phyloP scores from a whole-genome alignment of 2,329 filamentous ascomycete species.

The Periconia digitata region DNA sequence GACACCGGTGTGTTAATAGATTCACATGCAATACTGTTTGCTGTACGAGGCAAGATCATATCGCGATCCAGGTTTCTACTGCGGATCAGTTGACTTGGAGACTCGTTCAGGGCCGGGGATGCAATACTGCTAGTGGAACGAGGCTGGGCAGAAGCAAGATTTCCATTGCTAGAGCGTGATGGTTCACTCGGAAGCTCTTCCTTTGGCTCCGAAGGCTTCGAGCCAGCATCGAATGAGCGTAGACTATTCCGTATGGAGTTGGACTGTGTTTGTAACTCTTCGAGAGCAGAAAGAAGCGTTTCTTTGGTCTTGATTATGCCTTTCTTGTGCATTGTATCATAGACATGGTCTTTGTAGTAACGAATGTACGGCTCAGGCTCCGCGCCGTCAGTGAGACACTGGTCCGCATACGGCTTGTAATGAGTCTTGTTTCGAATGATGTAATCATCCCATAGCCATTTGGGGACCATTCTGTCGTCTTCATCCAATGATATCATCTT shows the following conservation, averaged over 20 bases:
- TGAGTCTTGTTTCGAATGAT: constrained; percentile 38
- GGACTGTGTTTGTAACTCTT: constrained; percentile 18
- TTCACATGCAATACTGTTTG: background rate
- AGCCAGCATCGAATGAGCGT: background rate
- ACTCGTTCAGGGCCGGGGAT: too few relatives aligned
- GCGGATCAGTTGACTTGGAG: too few relatives aligned
- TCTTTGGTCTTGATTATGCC: constrained; percentile 21
- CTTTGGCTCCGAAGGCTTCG: background rate
- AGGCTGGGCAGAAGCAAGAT: too few relatives aligned
- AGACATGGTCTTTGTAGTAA: constrained; percentile 39
- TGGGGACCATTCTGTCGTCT: constrained; percentile 37
- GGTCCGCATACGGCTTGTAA: constrained; percentile 27
- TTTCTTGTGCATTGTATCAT: constrained; percentile 26
- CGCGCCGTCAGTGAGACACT: constrained; percentile 26
- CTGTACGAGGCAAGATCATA: background rate
- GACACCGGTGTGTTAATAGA: too few relatives aligned
- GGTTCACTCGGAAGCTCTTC: too few relatives aligned
- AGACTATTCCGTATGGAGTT: background rate
- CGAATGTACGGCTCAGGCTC: constrained; percentile 29
- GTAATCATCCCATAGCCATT: constrained; percentile 44
- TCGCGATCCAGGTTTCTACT: too few relatives aligned
- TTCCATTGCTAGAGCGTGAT: too few relatives aligned
- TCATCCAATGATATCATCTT: constrained; percentile 29
- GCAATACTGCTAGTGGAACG: too few relatives aligned
- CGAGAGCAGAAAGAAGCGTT: constrained; percentile 22